Conservation (phyloP, 2,329 filamentous ascomycete species). For the Ceratocystis alfenasii region DNA sequence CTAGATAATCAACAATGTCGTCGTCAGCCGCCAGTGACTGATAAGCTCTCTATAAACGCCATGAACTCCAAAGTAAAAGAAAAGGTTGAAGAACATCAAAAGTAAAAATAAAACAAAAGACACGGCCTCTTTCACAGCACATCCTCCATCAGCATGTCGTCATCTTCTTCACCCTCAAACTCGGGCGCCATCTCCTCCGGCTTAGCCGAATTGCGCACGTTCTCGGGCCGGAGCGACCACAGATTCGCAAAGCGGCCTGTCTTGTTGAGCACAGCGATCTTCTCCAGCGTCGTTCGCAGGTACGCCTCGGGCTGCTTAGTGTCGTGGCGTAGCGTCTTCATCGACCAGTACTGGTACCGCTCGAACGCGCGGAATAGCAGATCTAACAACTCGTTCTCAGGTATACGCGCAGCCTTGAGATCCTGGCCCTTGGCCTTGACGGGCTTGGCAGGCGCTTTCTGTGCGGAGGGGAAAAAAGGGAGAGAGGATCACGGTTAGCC, state of each 20-base stretch:
- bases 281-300: slow-evolving; percentile 70
- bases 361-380: slow-evolving; percentile 73
- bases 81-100: background rate
- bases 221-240: slow-evolving; percentile 65
- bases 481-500: slow-evolving; percentile 22
- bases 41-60: slow-evolving; percentile 9
- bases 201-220: slow-evolving; percentile 37
- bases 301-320: slow-evolving; percentile 88
- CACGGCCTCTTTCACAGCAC: slow-evolving; percentile 32
- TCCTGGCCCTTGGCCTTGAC: slow-evolving; percentile 52
- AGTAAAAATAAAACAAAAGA: slow-evolving; percentile 4
- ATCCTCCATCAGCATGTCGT: slow-evolving; percentile 65
- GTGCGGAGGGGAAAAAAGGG: background rate
- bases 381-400: slow-evolving; percentile 77
- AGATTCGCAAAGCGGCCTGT: slow-evolving; percentile 74
- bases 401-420: slow-evolving; percentile 81
- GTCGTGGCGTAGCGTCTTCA: slow-evolving; percentile 66
- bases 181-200: slow-evolving; percentile 36
- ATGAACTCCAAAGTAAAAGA: slow-evolving; percentile 11
- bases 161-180: slow-evolving; percentile 49
- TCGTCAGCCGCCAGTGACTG: background rate
- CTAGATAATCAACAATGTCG: slow-evolving; percentile 1
- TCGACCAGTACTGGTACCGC: slow-evolving; percentile 83
- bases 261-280: slow-evolving; percentile 71
- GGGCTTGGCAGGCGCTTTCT: slow-evolving; percentile 43